Percentiles rank a stretch among this genome's conserved stretches.
Conservation (phyloP, 768 basidiomycete species). For the Auriscalpium vulgare region DNA sequence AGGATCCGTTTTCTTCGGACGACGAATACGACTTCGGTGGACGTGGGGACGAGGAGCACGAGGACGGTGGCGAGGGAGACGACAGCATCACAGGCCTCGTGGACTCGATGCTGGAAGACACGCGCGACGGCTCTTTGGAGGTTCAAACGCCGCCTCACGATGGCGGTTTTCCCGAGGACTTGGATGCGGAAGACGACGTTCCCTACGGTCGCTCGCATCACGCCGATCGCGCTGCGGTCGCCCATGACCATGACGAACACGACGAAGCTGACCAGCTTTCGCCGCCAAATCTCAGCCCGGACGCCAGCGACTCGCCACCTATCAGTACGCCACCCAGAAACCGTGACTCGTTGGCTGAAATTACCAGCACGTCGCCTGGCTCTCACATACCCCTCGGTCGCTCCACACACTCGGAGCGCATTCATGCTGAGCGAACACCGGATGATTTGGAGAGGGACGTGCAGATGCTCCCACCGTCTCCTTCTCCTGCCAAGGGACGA, state of each 20-base stretch:
- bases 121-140: slow-evolving; percentile 25
- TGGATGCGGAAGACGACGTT: slow-evolving; percentile 58
- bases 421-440: slow-evolving; percentile 11
- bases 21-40: slow-evolving; percentile 19
- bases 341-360: not conserved
- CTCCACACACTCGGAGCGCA: slow-evolving; percentile 33
- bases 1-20: slow-evolving; percentile 39
- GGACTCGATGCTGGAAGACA: slow-evolving; percentile 53
- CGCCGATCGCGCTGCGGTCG: slow-evolving; percentile 41
- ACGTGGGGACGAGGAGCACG: slow-evolving; percentile 10
- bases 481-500: slow-evolving; percentile 32
- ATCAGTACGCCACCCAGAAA: slow-evolving; percentile 6
- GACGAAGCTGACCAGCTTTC: slow-evolving; percentile 10
- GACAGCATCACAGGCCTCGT: slow-evolving; percentile 65
- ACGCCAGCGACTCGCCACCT: no score
- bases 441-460: slow-evolving; percentile 33
- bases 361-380: slow-evolving; percentile 12
- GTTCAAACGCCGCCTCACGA: slow-evolving; percentile 35
- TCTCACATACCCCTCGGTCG: slow-evolving; percentile 28
- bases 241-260: slow-evolving; percentile 24
- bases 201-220: slow-evolving; percentile 61
- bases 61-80: slow-evolving; percentile 25
- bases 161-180: slow-evolving; percentile 38
- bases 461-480: slow-evolving; percentile 40
- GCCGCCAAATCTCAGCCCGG: slow-evolving; percentile 13